Evolutionary conservation across 768 basidiomycete species (phyloP).

Genomic region (Hortiboletus flavorubellus): DNA sequence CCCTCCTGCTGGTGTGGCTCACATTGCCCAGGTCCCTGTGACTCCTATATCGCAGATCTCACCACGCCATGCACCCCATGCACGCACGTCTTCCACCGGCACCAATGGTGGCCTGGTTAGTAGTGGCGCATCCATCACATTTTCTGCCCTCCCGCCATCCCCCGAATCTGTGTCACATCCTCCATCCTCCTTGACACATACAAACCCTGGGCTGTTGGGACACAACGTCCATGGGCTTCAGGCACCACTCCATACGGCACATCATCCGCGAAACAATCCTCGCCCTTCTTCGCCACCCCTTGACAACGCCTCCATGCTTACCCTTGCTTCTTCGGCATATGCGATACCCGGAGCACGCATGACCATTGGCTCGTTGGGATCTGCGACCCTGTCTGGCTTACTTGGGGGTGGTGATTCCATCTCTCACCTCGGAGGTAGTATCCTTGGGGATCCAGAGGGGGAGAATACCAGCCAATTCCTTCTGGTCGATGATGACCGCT

Average conservation of each 20-base stretch:
- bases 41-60: constrained; percentile 53
- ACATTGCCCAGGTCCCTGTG: constrained; percentile 82
- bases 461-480: constrained; percentile 69
- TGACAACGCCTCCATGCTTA: constrained; percentile 90
- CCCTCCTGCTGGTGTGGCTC: constrained; percentile 76
- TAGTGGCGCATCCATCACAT: constrained; percentile 63
- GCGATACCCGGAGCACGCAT: constrained; percentile 60
- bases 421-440: constrained; percentile 69
- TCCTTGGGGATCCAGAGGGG: constrained; percentile 46
- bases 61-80: constrained; percentile 53
- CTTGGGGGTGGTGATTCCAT: constrained; percentile 54
- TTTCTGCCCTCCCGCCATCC: constrained; percentile 63
- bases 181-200: constrained; percentile 32
- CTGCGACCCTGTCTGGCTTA: constrained; percentile 48
- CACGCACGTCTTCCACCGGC: constrained; percentile 57
- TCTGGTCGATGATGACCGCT: constrained; percentile 62
- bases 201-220: constrained; percentile 30
- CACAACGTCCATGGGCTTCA: constrained; percentile 44
- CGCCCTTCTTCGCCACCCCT: constrained; percentile 86
- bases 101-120: constrained; percentile 43
- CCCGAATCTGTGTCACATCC: constrained; percentile 43
- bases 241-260: constrained; percentile 86
- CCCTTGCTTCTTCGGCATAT: constrained; percentile 91
- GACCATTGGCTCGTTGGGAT: constrained; percentile 42
- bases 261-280: constrained; percentile 94